Evolutionary conservation across 2,329 filamentous ascomycete genomes (phyloP).

Genomic region (Hypoxylon rubiginosum): DNA sequence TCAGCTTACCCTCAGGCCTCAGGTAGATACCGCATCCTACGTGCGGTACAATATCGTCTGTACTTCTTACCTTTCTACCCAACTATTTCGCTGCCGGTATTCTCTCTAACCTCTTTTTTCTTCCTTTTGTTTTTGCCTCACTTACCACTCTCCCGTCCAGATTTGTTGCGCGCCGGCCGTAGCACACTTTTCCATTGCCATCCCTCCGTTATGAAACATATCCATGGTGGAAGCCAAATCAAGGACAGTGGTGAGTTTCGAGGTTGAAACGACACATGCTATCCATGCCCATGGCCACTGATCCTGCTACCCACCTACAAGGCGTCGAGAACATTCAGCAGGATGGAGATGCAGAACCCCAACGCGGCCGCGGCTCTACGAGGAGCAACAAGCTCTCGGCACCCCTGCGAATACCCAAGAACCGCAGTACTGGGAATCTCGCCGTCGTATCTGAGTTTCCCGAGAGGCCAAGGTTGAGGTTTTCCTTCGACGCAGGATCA

Average conservation of each 20-base stretch:
- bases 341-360: constrained; percentile 54
- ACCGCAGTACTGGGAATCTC: constrained; percentile 75
- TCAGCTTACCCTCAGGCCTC: constrained; percentile 37
- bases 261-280: constrained; percentile 36
- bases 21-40: constrained; percentile 5
- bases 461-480: constrained; percentile 69
- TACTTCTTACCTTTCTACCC: constrained; percentile 19
- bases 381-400: constrained; percentile 61
- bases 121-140: constrained; percentile 13
- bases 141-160: constrained; percentile 13
- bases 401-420: constrained; percentile 70
- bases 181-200: constrained; percentile 32
- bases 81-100: constrained; percentile 25
- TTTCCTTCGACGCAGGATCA: constrained; percentile 81
- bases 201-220: constrained; percentile 61
- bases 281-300: constrained; percentile 44
- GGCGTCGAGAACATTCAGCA: constrained; percentile 58
- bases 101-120: constrained; percentile 17
- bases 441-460: constrained; percentile 59
- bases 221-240: constrained; percentile 57
- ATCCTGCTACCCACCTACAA: constrained; percentile 48
- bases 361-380: constrained; percentile 51
- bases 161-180: constrained; percentile 37
- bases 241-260: constrained; percentile 59
- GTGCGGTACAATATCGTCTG: background rate